Evolutionary conservation across 345 rosid genomes (phyloP).

Genomic region (Hypericum androsaemum): DNA sequence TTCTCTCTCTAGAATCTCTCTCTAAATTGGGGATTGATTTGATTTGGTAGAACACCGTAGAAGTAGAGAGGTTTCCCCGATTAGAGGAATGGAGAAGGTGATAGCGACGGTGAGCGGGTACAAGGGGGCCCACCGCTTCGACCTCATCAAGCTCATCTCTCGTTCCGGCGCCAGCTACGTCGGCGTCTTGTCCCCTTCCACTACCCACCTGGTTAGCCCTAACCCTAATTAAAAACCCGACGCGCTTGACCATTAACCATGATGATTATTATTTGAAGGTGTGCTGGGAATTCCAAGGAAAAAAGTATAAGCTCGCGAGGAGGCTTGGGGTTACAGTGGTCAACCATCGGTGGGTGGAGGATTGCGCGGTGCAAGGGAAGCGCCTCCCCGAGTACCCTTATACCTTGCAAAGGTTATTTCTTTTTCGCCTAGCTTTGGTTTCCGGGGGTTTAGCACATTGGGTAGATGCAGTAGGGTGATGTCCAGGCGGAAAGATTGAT

Average conservation of each 20-base stretch:
- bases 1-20: neutral
- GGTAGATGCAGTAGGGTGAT: no score
- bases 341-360: constrained; percentile 82
- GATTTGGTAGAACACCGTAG: neutral
- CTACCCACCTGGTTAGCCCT: constrained; percentile 57
- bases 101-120: constrained; percentile 91
- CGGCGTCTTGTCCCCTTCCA: constrained; percentile 58
- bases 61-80: neutral
- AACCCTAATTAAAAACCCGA: neutral
- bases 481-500: no score
- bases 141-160: constrained; percentile 73
- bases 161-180: constrained; percentile 67
- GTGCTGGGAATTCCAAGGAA: constrained; percentile 75
- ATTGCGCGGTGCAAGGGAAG: constrained; percentile 51
- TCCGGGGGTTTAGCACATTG: neutral
- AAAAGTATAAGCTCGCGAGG: constrained; percentile 53
- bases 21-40: neutral
- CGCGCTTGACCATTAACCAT: neutral
- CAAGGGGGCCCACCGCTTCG: constrained; percentile 64
- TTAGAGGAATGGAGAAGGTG: constrained; percentile 67
- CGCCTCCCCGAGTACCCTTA: constrained; percentile 59
- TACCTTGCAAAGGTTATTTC: constrained; percentile 40
- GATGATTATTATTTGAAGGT: constrained; percentile 27
- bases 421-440: neutral
- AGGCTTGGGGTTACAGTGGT: constrained; percentile 44